Evolutionary conservation across 2,329 filamentous ascomycete genomes (phyloP), one percentile per base, ranked within the genome.

Genomic region (Nigrospora oryzae): DNA sequence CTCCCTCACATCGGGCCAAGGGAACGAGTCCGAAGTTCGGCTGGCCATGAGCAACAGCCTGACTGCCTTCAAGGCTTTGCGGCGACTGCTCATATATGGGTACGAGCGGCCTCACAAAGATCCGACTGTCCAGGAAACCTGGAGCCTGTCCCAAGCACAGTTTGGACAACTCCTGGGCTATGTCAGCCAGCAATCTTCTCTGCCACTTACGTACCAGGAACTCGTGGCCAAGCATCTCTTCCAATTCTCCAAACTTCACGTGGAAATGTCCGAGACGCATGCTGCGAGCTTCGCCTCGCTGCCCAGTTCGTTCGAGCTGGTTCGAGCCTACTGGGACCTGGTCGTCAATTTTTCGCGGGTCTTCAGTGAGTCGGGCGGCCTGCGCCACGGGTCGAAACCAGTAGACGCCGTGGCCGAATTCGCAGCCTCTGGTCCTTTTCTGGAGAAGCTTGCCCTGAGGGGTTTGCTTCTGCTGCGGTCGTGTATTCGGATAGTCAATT

Each of bases 181-280:
- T 47, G 70, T 84, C 42, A 73, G 74, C 51, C 70, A 74, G 36
- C 73, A 79, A 41, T 73, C 73, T n/a, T 65, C 69, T 6, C 62
- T 77, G 3, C 65, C 83, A 2, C 62, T 71, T 4, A 63, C 67
- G 4, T 74, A 81, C 19, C 76, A 78, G 47, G 76, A 75, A 33
- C 59, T 84, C 19, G 69, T 95, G n/a, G 86, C 86, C 52, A 94
- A 89, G 59, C 90, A 96, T 59, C 71, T 95, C 2, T 67, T 96
- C 36, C 90, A 97, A 59, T 83, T 97, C 41, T 83, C 90, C 4
- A 98, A 97, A 64, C 70, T 98, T 3, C 93, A 97, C 60, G 74
- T 94, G 35, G 83, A 89, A 45, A 91, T 97, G 83, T 81, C 88
- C 1, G 79, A 80, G 41, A 68, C 73, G 5, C 89, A 95, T 60